Conservation (phyloP, 345 rosid genomes). For the Brassica nigra region DNA sequence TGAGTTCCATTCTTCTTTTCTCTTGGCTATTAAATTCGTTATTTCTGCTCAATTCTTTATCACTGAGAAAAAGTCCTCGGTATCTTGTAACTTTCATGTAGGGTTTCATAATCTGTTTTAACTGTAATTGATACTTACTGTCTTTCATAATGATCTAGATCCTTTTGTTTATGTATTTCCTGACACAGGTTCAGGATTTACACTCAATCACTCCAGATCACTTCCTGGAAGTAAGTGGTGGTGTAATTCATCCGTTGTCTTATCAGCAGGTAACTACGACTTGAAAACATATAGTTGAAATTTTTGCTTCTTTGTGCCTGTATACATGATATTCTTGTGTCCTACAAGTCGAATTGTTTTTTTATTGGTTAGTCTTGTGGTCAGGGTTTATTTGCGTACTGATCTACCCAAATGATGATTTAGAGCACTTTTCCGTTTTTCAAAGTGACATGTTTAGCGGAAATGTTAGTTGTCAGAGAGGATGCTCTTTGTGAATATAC, state of each 20-base stretch:
- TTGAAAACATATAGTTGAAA: too few relatives aligned
- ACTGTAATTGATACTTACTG: slow-evolving; percentile 9
- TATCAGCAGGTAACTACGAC: slow-evolving; percentile 77
- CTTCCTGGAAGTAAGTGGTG: slow-evolving; percentile 95
- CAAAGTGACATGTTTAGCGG: slow-evolving; percentile 21
- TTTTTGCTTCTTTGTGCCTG: not conserved
- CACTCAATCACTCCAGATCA: slow-evolving; percentile 84
- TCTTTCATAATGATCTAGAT: slow-evolving; percentile 7
- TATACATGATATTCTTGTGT: slow-evolving; percentile 14
- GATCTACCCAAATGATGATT: not conserved
- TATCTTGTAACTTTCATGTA: not conserved
- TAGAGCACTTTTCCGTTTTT: not conserved
- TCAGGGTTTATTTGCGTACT: not conserved
- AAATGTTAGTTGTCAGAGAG: not conserved
- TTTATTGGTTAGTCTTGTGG: not conserved
- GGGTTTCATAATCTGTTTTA: slow-evolving; percentile 2
- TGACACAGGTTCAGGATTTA: slow-evolving; percentile 86
- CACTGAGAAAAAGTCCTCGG: too few relatives aligned
- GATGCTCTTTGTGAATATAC: slow-evolving; percentile 2
- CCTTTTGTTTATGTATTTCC: slow-evolving; percentile 20
- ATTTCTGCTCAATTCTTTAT: too few relatives aligned
- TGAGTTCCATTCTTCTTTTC: slow-evolving; percentile 45
- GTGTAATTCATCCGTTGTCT: slow-evolving; percentile 86
- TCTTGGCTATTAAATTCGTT: too few relatives aligned
- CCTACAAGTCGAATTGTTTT: slow-evolving; percentile 7